These are phyloP conservation scores for Eragrostis tef DNA, from an alignment of 202 grass and related monocot species.

Conservation along the genomic window DNA sequence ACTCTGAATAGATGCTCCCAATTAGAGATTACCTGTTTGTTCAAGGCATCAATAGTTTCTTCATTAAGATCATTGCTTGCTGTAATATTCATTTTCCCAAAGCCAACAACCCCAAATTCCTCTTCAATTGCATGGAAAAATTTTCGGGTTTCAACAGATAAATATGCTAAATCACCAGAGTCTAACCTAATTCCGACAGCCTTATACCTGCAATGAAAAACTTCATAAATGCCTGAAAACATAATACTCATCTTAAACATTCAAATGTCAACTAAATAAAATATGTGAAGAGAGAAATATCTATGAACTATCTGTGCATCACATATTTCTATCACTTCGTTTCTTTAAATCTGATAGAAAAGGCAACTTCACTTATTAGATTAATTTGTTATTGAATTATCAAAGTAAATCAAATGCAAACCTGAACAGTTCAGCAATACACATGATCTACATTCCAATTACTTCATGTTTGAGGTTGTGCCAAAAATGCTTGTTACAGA, in stretches of 20 bases:
- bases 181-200: slow-evolving; percentile 91
- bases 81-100: slow-evolving; percentile 76
- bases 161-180: slow-evolving; percentile 93
- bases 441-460: neutral
- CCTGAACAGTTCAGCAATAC: neutral
- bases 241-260: neutral
- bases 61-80: slow-evolving; percentile 98
- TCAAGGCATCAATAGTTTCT: slow-evolving; percentile 98
- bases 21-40: slow-evolving; percentile 80
- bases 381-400: slow-evolving; percentile 5
- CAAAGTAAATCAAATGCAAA: slow-evolving; percentile 1
- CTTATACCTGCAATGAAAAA: slow-evolving; percentile 66
- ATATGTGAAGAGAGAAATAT: neutral
- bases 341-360: neutral
- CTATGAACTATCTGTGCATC: neutral
- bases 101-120: slow-evolving; percentile 73
- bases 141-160: slow-evolving; percentile 69
- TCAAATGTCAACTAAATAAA: slow-evolving; percentile 10
- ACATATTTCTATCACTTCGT: neutral
- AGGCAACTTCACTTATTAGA: neutral
- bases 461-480: neutral
- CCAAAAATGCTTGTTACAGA: slow-evolving; percentile 17
- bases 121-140: slow-evolving; percentile 76
- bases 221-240: neutral
- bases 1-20: slow-evolving; percentile 9